Conservation (phyloP, 352 stramenopile genomes). For the Phytophthora megakarya region DNA sequence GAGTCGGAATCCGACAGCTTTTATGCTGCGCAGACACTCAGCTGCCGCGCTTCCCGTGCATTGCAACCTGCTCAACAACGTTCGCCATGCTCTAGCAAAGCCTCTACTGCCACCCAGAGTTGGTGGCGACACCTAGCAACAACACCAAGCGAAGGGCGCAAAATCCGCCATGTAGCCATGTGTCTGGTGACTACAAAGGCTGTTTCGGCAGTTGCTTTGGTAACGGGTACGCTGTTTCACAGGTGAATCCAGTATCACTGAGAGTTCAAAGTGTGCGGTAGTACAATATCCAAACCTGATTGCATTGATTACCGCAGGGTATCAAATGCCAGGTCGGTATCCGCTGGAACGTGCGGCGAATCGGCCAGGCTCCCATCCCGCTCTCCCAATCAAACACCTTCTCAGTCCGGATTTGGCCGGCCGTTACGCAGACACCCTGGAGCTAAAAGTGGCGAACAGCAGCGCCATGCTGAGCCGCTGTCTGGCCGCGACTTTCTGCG, state of each 20-base stretch:
- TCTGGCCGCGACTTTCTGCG: constrained; percentile 37
- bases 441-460: constrained; percentile 34
- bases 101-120: not conserved
- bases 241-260: not conserved
- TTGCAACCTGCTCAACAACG: not conserved
- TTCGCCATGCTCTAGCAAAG: too few species aligned
- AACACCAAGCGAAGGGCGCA: not conserved
- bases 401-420: constrained; percentile 32
- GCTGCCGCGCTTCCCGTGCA: constrained; percentile 17
- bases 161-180: constrained; percentile 14
- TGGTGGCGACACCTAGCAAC: not conserved
- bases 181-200: not conserved
- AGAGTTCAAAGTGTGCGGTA: too few species aligned
- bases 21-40: constrained; percentile 18
- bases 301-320: not conserved
- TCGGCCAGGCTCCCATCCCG: constrained; percentile 14
- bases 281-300: not conserved
- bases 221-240: not conserved
- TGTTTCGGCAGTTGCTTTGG: not conserved
- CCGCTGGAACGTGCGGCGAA: constrained; percentile 15
- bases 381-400: not conserved
- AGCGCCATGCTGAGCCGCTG: constrained; percentile 37
- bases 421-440: constrained; percentile 33
- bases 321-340: not conserved
- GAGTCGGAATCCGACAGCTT: constrained; percentile 17